phyloP scores from a whole-genome alignment of 371 early-diverging fungal species.

The Funneliformis caledonium region DNA sequence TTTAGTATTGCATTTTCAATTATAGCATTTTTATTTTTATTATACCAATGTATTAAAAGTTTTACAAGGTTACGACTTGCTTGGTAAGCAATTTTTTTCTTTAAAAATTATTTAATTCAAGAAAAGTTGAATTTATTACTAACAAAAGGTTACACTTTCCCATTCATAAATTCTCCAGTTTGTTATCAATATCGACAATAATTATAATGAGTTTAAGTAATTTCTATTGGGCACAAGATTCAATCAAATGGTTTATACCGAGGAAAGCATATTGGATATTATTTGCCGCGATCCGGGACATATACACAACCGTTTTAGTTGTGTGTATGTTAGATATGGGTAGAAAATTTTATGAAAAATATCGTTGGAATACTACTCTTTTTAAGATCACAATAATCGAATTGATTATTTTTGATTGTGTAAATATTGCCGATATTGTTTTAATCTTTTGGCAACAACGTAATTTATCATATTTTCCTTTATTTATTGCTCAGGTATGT shows the following conservation, averaged over 20 bases:
- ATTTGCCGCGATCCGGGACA: neutral
- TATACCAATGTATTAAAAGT: constrained; percentile 17
- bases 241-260: neutral
- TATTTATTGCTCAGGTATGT: constrained; percentile 15
- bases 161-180: neutral
- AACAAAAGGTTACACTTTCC: too few relatives aligned
- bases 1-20: neutral
- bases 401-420: constrained; percentile 1
- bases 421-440: constrained; percentile 9
- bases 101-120: too few relatives aligned
- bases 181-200: neutral
- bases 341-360: constrained; percentile 33
- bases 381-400: constrained; percentile 15
- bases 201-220: constrained; percentile 2
- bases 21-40: neutral
- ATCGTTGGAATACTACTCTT: constrained; percentile 16
- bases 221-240: neutral
- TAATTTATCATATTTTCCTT: neutral
- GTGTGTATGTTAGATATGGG: constrained; percentile 35
- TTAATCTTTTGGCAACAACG: neutral
- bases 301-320: constrained; percentile 22
- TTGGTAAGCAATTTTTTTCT: neutral
- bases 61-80: constrained; percentile 30
- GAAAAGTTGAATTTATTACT: too few relatives aligned
- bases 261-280: constrained; percentile 2